A percentile compares a stretch with the other conserved stretches of the same genome.
These are phyloP conservation scores for Pseudonitzschia pungens DNA, from an alignment of 108 stramenopile genomes.

Conservation along the genomic window DNA sequence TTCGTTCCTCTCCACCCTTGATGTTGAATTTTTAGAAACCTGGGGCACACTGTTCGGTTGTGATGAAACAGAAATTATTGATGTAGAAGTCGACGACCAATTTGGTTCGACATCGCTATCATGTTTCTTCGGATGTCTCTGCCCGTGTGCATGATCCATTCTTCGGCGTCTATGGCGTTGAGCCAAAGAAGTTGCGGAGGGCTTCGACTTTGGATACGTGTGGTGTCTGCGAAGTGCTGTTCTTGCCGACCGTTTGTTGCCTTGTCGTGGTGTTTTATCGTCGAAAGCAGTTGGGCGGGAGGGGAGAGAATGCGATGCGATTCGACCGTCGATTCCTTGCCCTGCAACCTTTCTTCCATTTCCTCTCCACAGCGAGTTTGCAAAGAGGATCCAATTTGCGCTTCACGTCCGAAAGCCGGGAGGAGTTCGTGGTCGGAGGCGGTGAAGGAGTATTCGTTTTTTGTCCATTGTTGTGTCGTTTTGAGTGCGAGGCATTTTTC, in stretches of 20 bases:
- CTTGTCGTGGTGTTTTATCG: conserved; percentile 7
- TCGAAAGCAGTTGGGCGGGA: neutral
- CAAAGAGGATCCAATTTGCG: conserved; percentile 8
- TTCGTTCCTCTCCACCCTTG: neutral
- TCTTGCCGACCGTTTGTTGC: conserved; percentile 12
- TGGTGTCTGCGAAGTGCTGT: conserved; percentile 1
- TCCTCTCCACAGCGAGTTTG: neutral
- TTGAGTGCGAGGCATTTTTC: neutral
- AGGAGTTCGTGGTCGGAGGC: conserved; percentile 4
- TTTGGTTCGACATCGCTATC: neutral
- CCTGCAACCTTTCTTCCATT: neutral
- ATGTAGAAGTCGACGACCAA: neutral
- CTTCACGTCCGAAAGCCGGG: conserved; percentile 1
- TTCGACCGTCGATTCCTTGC: conserved; percentile 23
- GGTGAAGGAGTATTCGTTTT: conserved; percentile 3
- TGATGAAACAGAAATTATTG: neutral
- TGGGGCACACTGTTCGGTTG: neutral
- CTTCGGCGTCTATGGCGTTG: conserved; percentile 23
- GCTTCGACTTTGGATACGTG: conserved; percentile 9
- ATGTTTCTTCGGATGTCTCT: neutral
- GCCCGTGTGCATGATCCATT: neutral
- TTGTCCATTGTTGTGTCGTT: neutral
- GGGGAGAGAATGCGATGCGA: neutral
- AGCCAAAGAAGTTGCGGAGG: conserved; percentile 17
- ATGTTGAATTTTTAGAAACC: neutral